These are phyloP conservation scores for Beauveria rudraprayagi DNA, from an alignment of 2,329 filamentous ascomycete genomes.

Conservation along the genomic window DNA sequence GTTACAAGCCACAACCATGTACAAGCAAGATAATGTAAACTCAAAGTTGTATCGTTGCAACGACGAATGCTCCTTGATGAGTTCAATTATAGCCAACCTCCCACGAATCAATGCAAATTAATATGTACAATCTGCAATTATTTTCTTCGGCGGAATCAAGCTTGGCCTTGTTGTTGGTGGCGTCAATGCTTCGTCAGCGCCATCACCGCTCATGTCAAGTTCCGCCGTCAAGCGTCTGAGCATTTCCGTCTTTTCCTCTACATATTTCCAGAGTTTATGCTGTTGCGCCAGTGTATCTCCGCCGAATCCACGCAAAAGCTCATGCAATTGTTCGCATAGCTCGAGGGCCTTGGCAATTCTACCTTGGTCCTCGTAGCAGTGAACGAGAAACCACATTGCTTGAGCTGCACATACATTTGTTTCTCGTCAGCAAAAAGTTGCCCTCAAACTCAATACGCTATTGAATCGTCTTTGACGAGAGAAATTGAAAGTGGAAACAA, in stretches of 20 bases:
- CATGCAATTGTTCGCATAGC: not conserved
- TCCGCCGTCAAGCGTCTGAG: not conserved
- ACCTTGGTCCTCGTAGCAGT: slow-evolving; percentile 6
- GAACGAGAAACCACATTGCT: slow-evolving; percentile 1
- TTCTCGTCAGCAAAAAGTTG: not conserved
- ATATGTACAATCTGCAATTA: not conserved
- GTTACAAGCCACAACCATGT: not conserved
- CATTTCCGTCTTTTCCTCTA: not conserved
- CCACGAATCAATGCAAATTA: not conserved
- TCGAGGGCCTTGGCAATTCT: not conserved
- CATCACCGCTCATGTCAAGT: not conserved
- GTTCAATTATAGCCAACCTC: not conserved
- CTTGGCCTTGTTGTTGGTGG: not conserved
- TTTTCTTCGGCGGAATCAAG: not conserved
- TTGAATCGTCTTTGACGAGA: not conserved
- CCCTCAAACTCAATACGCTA: not conserved
- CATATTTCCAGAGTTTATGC: not conserved
- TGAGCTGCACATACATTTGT: not conserved
- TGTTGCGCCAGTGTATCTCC: not conserved
- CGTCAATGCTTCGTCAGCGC: not conserved
- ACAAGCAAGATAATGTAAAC: not conserved
- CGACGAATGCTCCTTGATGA: not conserved
- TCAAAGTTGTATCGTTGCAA: not conserved
- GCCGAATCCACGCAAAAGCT: not conserved
- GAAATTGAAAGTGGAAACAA: too few species aligned